phyloP scores from a whole-genome alignment of 1,284 basidiomycete species.

The Boletus subluridellus region DNA sequence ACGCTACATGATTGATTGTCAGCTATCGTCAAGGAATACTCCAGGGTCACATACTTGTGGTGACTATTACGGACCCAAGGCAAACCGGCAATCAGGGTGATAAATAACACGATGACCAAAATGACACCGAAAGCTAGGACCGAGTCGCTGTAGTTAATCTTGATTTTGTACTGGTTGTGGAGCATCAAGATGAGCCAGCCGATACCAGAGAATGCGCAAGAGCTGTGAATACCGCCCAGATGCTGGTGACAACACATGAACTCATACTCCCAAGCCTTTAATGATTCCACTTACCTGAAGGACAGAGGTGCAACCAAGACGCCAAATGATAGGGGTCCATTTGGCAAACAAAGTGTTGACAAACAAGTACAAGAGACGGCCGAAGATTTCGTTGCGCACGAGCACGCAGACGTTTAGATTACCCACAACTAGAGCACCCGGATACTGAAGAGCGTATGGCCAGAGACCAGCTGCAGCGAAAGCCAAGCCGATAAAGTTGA shows the following conservation, averaged over 20 bases:
- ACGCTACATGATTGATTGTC: slow-evolving; percentile 41
- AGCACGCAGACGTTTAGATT: slow-evolving; percentile 53
- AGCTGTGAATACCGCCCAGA: slow-evolving; percentile 72
- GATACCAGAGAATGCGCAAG: slow-evolving; percentile 65
- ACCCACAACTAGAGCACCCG: slow-evolving; percentile 58
- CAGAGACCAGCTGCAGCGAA: slow-evolving; percentile 64
- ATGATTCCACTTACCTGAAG: slow-evolving; percentile 48
- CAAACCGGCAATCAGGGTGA: slow-evolving; percentile 57
- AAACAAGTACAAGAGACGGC: slow-evolving; percentile 48
- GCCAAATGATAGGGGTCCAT: slow-evolving; percentile 71
- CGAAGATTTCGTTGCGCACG: slow-evolving; percentile 57
- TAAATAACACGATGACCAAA: slow-evolving; percentile 50
- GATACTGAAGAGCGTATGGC: slow-evolving; percentile 56
- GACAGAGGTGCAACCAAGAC: slow-evolving; percentile 65
- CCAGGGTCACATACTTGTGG: slow-evolving; percentile 57
- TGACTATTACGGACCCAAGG: slow-evolving; percentile 73
- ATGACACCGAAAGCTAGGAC: slow-evolving; percentile 57
- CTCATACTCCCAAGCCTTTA: neutral
- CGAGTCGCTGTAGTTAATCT: slow-evolving; percentile 47
- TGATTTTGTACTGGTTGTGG: slow-evolving; percentile 49
- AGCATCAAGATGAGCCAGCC: slow-evolving; percentile 64
- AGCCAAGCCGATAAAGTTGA: slow-evolving; percentile 60
- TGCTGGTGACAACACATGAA: slow-evolving; percentile 43
- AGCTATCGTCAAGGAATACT: neutral
- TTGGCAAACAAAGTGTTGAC: slow-evolving; percentile 59